Percentiles rank a stretch among this genome's conserved stretches.
These are phyloP conservation scores for Micractinium sp. DNA, from an alignment of 139 green algal species.

Conservation along the genomic window DNA sequence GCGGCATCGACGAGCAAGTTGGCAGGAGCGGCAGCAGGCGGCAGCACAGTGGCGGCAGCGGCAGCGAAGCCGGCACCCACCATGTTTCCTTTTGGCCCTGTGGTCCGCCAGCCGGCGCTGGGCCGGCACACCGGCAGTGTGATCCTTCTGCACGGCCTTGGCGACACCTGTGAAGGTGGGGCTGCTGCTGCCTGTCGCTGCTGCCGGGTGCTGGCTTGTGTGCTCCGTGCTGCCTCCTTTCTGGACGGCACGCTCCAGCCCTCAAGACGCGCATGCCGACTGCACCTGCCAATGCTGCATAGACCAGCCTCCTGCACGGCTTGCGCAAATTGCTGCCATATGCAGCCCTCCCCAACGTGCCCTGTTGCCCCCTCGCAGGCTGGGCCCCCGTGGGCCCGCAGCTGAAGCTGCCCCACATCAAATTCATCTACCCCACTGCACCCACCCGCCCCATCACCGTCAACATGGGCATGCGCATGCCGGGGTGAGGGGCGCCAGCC, in stretches of 20 bases:
- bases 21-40: not conserved
- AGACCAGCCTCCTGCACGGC: not conserved
- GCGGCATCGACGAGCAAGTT: no score
- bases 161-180: slow-evolving; percentile 30
- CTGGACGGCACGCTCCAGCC: no score
- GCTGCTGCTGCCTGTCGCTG: not conserved
- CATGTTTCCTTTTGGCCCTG: slow-evolving; percentile 11
- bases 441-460: slow-evolving; percentile 56
- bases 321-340: not conserved
- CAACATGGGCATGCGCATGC: slow-evolving; percentile 58
- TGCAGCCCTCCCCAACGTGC: not conserved
- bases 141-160: slow-evolving; percentile 62
- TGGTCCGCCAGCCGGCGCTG: slow-evolving; percentile 20
- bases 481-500: slow-evolving; percentile 16
- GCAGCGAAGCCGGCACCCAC: not conserved
- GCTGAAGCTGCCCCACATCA: slow-evolving; percentile 49
- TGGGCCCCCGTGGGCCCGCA: slow-evolving; percentile 46
- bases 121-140: slow-evolving; percentile 26
- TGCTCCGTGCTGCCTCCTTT: not conserved
- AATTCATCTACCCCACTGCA: slow-evolving; percentile 57
- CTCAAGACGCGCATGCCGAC: no score
- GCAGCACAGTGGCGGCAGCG: not conserved
- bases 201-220: not conserved
- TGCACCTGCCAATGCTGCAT: not conserved
- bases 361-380: slow-evolving; percentile 36